Conservation (phyloP, 345 rosid species). For the Gossypium sturtianum region DNA sequence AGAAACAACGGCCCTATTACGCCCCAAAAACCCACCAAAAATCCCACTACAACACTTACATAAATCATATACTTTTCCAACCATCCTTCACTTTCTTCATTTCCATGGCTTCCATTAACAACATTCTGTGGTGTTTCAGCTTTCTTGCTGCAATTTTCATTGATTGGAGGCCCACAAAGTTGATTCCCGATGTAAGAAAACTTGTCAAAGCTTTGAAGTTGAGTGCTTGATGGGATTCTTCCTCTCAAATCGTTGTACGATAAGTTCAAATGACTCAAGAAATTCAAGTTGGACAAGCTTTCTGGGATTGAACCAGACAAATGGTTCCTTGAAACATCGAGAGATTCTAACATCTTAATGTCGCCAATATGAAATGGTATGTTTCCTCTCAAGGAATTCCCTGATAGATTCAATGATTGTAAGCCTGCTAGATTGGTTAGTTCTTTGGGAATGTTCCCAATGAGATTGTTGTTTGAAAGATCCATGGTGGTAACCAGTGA, state of each 20-base stretch:
- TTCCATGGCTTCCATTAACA: background rate
- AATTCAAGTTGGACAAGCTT: slow-evolving; percentile 11
- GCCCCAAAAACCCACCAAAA: slow-evolving; percentile 9
- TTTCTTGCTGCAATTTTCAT: background rate
- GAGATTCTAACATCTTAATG: slow-evolving; percentile 7
- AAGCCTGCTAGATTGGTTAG: slow-evolving; percentile 4
- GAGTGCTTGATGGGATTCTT: slow-evolving; percentile 20
- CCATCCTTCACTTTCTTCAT: background rate
- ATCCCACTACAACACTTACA: slow-evolving; percentile 7
- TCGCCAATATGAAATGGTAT: slow-evolving; percentile 8
- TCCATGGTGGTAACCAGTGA: slow-evolving; percentile 3
- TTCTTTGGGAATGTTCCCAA: slow-evolving; percentile 14
- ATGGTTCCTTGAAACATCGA: slow-evolving; percentile 17
- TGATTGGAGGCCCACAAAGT: slow-evolving; percentile 19
- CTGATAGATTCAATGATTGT: slow-evolving; percentile 4
- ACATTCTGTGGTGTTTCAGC: background rate
- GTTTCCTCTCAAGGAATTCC: background rate
- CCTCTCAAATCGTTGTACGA: slow-evolving; percentile 17
- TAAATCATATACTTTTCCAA: slow-evolving; percentile 8
- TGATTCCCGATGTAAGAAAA: slow-evolving; percentile 14
- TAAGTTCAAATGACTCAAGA: slow-evolving; percentile 18
- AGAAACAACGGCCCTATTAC: background rate
- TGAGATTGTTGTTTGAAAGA: slow-evolving; percentile 2
- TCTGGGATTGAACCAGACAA: slow-evolving; percentile 13
- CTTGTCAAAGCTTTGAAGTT: slow-evolving; percentile 18